These are phyloP conservation scores for Xylariaceae sp. DNA, from an alignment of 2,329 filamentous ascomycete genomes.

Conservation along the genomic window DNA sequence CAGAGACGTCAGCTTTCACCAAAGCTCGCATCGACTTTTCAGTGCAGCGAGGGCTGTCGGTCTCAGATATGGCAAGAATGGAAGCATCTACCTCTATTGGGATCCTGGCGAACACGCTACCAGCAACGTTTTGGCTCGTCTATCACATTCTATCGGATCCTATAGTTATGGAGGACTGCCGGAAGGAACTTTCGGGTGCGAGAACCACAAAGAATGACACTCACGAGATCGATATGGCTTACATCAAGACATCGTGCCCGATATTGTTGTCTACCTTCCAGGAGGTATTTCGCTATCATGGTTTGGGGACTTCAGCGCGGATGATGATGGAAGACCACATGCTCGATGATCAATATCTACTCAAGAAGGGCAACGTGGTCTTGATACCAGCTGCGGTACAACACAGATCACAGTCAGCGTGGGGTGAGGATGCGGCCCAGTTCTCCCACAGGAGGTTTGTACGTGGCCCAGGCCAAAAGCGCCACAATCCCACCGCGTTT, in stretches of 20 bases:
- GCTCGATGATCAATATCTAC: neutral
- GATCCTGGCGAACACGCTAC: conserved; percentile 8
- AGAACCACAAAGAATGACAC: neutral
- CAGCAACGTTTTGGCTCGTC: conserved; percentile 12
- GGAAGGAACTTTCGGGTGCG: conserved; percentile 3
- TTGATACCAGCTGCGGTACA: conserved; percentile 6
- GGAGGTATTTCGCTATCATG: conserved; percentile 10
- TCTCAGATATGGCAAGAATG: conserved; percentile 8
- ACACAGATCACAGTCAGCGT: conserved; percentile 1
- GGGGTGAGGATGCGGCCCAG: conserved; percentile 3
- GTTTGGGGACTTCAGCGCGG: conserved; percentile 2
- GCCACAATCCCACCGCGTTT: conserved; percentile 7
- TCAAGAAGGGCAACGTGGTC: conserved; percentile 1
- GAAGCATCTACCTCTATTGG: conserved; percentile 9
- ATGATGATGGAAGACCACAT: neutral
- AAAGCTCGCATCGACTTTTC: too few species aligned
- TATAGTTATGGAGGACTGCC: conserved; percentile 15
- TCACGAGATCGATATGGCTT: conserved; percentile 4
- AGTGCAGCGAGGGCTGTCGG: neutral
- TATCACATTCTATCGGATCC: conserved; percentile 19
- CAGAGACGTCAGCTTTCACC: too few species aligned
- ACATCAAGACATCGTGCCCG: conserved; percentile 9
- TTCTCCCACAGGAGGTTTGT: conserved; percentile 9
- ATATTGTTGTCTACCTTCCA: conserved; percentile 11
- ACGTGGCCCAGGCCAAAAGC: neutral